Evolutionary conservation across 768 basidiomycete genomes (phyloP).

Genomic region (Leccinum arenicola): DNA sequence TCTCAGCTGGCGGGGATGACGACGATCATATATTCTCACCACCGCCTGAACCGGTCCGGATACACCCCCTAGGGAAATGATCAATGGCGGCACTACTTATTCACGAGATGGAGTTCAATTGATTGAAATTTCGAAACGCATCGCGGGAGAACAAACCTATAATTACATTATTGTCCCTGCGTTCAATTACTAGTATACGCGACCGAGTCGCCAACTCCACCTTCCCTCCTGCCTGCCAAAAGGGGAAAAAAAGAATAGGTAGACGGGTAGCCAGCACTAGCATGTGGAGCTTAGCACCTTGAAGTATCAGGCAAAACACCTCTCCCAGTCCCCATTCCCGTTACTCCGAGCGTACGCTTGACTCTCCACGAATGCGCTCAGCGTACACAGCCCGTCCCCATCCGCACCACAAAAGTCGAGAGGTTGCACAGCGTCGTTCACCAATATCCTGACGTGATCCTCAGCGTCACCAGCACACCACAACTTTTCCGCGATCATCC

Average conservation of each 20-base stretch:
- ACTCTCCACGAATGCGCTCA: slow-evolving; percentile 66
- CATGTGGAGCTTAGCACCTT: neutral
- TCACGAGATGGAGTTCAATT: too few species aligned
- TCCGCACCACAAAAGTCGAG: slow-evolving; percentile 57
- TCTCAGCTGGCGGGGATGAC: too few species aligned
- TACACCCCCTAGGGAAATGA: too few species aligned
- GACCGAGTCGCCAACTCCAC: too few species aligned
- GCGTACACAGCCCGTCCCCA: slow-evolving; percentile 55
- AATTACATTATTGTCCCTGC: too few species aligned
- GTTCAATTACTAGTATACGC: too few species aligned
- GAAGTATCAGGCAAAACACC: slow-evolving; percentile 42
- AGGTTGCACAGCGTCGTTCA: slow-evolving; percentile 71
- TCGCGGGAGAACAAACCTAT: too few species aligned
- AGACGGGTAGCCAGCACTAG: neutral
- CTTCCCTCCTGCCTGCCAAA: too few species aligned
- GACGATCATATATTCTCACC: too few species aligned
- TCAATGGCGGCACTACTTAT: too few species aligned
- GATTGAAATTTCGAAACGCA: too few species aligned
- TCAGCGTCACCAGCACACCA: slow-evolving; percentile 34
- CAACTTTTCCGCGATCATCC: slow-evolving; percentile 74
- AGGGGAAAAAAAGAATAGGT: neutral
- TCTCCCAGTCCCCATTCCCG: slow-evolving; percentile 72
- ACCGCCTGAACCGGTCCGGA: too few species aligned
- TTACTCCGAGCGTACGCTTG: slow-evolving; percentile 65
- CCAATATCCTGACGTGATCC: slow-evolving; percentile 66